A percentile compares a stretch with the other conserved stretches of the same genome.
These are phyloP conservation scores for Kodamaea leandrae DNA, from an alignment of 805 yeast genomes.

Conservation along the genomic window DNA sequence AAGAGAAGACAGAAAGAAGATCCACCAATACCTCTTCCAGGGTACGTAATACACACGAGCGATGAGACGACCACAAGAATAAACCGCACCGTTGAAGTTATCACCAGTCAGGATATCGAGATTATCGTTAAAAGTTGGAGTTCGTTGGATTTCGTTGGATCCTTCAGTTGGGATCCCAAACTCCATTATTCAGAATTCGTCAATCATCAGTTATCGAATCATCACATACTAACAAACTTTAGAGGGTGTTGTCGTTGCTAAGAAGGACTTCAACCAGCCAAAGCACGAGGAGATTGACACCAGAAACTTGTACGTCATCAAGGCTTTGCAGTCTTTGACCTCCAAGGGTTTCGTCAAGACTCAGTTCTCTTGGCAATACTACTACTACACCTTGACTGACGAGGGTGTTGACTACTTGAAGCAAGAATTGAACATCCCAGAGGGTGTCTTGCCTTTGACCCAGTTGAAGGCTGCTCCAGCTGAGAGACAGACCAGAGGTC, in stretches of 20 bases:
- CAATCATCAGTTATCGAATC: neutral
- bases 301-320: constrained; percentile 95
- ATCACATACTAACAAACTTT: constrained; percentile 38
- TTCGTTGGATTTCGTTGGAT: too few species aligned
- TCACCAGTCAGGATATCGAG: too few species aligned
- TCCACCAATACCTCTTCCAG: constrained; percentile 98
- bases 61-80: too few species aligned
- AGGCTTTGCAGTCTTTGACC: constrained; percentile 98
- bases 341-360: constrained; percentile 99
- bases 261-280: constrained; percentile 97
- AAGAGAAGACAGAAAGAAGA: constrained; percentile 99
- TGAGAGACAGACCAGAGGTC: constrained; percentile 59
- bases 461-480: constrained; percentile 94
- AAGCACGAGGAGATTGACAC: constrained; percentile 98
- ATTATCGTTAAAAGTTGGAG: too few species aligned
- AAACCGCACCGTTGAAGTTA: too few species aligned
- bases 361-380: constrained; percentile 99
- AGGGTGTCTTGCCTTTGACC: constrained; percentile 97
- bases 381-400: constrained; percentile 99
- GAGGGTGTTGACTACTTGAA: constrained; percentile 99
- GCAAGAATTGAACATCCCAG: constrained; percentile 98
- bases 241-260: constrained; percentile 99
- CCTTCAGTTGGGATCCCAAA: too few species aligned
- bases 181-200: too few species aligned
- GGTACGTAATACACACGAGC: too few species aligned